Percentiles rank a stretch among this genome's conserved stretches.
Evolutionary conservation across 2,329 filamentous ascomycete species (phyloP).

Genomic region (Aspergillus cejpii): DNA sequence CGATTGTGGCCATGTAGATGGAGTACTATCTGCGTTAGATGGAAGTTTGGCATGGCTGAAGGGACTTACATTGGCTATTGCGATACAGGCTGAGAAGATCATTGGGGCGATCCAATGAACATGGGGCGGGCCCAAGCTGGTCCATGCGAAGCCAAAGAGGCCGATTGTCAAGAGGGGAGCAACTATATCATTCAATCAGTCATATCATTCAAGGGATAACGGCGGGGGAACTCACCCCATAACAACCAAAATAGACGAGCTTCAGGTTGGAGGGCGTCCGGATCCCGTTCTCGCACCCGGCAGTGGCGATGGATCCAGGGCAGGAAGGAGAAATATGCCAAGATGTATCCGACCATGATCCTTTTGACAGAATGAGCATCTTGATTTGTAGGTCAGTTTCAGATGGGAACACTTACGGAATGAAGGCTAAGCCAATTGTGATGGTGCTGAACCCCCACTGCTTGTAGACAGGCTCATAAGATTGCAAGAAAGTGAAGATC

Average conservation of each 20-base stretch:
- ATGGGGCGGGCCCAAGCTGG: slow-evolving; percentile 56
- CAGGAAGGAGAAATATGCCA: slow-evolving; percentile 50
- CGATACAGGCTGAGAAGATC: slow-evolving; percentile 59
- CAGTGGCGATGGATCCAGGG: slow-evolving; percentile 43
- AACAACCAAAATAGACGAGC: not conserved
- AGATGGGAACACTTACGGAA: slow-evolving; percentile 6
- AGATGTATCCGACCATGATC: slow-evolving; percentile 49
- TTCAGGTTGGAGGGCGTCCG: not conserved
- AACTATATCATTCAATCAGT: slow-evolving; percentile 45
- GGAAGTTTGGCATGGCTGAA: not conserved
- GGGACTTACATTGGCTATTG: slow-evolving; percentile 54
- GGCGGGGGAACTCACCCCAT: not conserved
- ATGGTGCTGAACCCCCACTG: slow-evolving; percentile 19
- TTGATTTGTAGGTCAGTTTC: not conserved
- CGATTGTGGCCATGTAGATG: slow-evolving; percentile 70
- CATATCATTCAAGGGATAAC: not conserved
- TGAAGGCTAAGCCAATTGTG: slow-evolving; percentile 19
- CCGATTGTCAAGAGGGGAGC: slow-evolving; percentile 59
- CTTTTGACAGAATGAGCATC: not conserved
- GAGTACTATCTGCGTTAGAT: slow-evolving; percentile 40
- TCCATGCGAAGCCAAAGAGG: slow-evolving; percentile 64
- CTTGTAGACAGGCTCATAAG: slow-evolving; percentile 54
- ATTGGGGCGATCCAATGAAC: slow-evolving; percentile 62
- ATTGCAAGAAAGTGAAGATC: slow-evolving; percentile 72
- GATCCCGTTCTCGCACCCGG: slow-evolving; percentile 29